Percentiles rank a stretch among this genome's conserved stretches.
These are phyloP conservation scores for Durotheca rogersii DNA, from an alignment of 495 filamentous ascomycete species.

Conservation along the genomic window DNA sequence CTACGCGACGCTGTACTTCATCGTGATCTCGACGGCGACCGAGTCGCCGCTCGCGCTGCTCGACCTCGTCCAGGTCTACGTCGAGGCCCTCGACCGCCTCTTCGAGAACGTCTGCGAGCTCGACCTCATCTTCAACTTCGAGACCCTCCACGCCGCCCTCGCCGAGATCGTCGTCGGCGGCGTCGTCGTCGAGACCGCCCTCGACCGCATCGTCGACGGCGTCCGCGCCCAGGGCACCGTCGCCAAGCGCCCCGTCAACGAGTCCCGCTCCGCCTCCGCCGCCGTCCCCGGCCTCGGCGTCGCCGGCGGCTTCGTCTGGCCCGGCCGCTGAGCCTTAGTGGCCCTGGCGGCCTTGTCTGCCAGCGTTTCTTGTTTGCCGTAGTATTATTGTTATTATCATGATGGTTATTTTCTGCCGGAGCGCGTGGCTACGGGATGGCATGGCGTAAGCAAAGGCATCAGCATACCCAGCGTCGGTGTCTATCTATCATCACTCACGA, in stretches of 20 bases:
- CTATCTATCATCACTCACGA: too few relatives aligned
- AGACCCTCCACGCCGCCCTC: constrained; percentile 88
- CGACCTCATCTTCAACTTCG: constrained; percentile 98
- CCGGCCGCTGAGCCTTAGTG: constrained; percentile 55
- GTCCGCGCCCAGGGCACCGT: constrained; percentile 76
- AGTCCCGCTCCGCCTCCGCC: too few relatives aligned
- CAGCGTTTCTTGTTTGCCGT: too few relatives aligned
- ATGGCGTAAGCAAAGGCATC: too few relatives aligned
- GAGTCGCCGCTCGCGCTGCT: constrained; percentile 94
- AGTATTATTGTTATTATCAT: too few relatives aligned
- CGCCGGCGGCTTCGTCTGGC: constrained; percentile 59
- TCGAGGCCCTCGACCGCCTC: constrained; percentile 88
- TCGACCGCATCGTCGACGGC: constrained; percentile 82
- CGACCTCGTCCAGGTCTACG: constrained; percentile 96
- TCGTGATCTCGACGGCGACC: constrained; percentile 94
- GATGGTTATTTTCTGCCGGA: too few relatives aligned
- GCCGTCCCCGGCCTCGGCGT: constrained; percentile 41
- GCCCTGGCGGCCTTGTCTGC: too few relatives aligned
- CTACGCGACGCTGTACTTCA: constrained; percentile 98
- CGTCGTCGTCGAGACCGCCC: constrained; percentile 89
- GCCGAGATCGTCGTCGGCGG: constrained; percentile 96
- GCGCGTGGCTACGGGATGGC: too few relatives aligned
- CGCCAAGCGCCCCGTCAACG: constrained; percentile 68
- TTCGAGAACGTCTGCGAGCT: constrained; percentile 99
- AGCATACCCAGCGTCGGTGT: too few relatives aligned